Base-by-base conservation (phyloP, 1,139 yeast genomes). In the Saccharomyces hybrid region DNA sequence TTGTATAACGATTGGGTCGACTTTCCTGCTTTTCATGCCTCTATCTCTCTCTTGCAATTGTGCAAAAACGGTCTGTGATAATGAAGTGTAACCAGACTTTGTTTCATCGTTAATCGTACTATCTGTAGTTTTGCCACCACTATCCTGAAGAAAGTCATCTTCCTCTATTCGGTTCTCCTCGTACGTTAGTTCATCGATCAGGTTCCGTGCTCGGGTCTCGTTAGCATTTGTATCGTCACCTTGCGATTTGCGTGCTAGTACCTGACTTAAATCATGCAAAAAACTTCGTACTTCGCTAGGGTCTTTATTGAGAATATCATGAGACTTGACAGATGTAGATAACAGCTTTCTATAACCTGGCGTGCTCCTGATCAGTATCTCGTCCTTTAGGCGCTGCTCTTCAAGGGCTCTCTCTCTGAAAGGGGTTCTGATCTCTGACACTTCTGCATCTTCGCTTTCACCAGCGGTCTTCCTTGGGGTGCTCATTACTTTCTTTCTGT, bases 231-330 rank as follows among this genome's bases (percentile, higher is more conserved):
- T 51, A 51, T 56, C 41, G 27, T 57, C 53, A 14, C 53, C 57
- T 44, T 50, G 54, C 27, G 60, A 60, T 52, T 59, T 61, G n/a
- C 61, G 56, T 16, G 56, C 61, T 41, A 65, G 50, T 13, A 62
- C 65, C 13, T 60, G 54, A 53, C 67, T 65, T 50, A 65, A 48
- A 50, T 65, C 69, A 32, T 56, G 56, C 44, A 65, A 48, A 51
- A 59, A 64, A 14, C 57, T 49, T 32, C 57, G 55, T 14, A 63
- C 47, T 13, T 59, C 64, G 20, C 23, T 49, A 2, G 61, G 58
- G 41, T 63, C 61, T 38, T 58, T 59, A 23, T 50, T 50, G 4
- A 60, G 48, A 30, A 55, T 51, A 11, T 51, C 56, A 28, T 53
- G 55, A 5, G 52, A 49, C 49, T 58, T 59, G 20, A 49, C 38